Evolutionary conservation across 257 asterid genomes (phyloP).

Genomic region (Lavandula angustifolia): DNA sequence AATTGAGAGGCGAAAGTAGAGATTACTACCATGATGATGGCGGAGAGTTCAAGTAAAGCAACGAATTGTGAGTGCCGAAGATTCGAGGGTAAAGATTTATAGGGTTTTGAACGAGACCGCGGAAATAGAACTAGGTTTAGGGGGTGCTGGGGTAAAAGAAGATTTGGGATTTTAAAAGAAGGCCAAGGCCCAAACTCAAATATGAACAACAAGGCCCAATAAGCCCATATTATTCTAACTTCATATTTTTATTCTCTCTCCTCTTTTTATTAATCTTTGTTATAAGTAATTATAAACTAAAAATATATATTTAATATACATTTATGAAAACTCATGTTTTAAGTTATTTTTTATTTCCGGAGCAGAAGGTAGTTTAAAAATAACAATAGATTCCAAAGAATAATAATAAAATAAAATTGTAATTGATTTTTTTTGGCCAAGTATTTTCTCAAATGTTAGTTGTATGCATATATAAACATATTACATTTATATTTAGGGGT

Average conservation of each 20-base stretch:
- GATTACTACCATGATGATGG: slow-evolving; percentile 39
- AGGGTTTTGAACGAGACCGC: slow-evolving; percentile 33
- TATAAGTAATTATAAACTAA: too few relatives aligned
- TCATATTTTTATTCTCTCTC: background rate
- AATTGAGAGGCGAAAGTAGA: background rate
- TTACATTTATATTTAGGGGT: too few relatives aligned
- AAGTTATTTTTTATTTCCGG: too few relatives aligned
- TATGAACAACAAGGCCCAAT: background rate
- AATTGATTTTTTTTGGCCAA: too few relatives aligned
- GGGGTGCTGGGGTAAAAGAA: slow-evolving; percentile 7
- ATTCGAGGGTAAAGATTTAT: slow-evolving; percentile 19
- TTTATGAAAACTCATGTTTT: too few relatives aligned
- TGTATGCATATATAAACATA: too few relatives aligned
- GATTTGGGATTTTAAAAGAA: background rate
- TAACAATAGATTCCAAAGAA: too few relatives aligned
- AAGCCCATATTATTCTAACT: background rate
- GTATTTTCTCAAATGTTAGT: too few relatives aligned
- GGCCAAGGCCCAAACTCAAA: slow-evolving; percentile 10
- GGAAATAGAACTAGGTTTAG: slow-evolving; percentile 34
- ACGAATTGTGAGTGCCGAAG: background rate
- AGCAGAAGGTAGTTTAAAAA: too few relatives aligned
- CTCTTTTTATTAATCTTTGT: background rate
- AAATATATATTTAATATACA: too few relatives aligned
- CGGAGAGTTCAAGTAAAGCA: slow-evolving; percentile 24
- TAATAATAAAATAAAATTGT: too few relatives aligned